Evolutionary conservation across 495 filamentous ascomycete species (phyloP), one percentile per base, ranked within the genome.

Genomic region (Tetracladium marchalianum): DNA sequence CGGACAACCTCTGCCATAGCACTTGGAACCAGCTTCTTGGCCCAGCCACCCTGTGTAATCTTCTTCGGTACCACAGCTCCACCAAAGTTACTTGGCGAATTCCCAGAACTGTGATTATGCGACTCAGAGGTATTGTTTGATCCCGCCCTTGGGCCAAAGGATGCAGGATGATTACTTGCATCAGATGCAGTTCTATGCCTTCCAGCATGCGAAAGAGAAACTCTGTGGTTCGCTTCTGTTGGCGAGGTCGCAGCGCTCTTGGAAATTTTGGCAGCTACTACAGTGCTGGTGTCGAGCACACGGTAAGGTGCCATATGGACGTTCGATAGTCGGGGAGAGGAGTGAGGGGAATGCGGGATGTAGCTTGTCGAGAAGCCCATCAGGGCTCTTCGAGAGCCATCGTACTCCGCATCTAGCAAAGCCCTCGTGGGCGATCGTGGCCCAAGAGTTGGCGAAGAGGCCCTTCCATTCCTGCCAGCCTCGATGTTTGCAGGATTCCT

Each of bases 241-340:
- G 63, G 66, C 1, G 71, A 71, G 11, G 73, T 70, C 4, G 65
- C 66, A 5, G 68, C 66, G 31, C 65, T 66, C 45, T 59, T 67
- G 4, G 56, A 64, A 52, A 32, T 39, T 13, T 44, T 50, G 13
- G 47, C 51, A 11, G 50, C 31, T 15, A 27, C 22, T 27, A 27
- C 22, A 27, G 22, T 34, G 57, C 36, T 18, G 59, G 44, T 35
- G 51, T 45, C n/a, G 55, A 60, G 13, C 59, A 32, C 12, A 66
- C 57, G 45, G 22, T 42, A 10, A 60, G 60, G 43, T 48, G 57
- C 41, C 64, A 58, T 45, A 78, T 66, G 35, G 81, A 67, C 78
- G 80, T 81, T 59, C 76, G 80, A 45, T 76, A 63, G 17, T 76
- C 66, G 13, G 75, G 71, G 45, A 68, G 68, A 55, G 57, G 47